phyloP scores from a whole-genome alignment of 805 yeast species.

The Kazachstania bromeliacearum region DNA sequence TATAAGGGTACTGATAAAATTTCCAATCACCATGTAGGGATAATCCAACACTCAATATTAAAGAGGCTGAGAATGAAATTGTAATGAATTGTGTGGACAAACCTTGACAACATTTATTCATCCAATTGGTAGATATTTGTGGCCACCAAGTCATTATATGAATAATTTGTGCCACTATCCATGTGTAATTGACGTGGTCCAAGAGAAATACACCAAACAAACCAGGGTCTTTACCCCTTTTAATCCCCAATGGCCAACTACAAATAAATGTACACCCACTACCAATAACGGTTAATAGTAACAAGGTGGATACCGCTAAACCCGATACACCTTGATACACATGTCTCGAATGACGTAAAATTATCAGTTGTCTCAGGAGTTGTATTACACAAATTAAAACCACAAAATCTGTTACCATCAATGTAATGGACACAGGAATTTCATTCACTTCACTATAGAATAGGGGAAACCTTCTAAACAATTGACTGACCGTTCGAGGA shows the following conservation, averaged over 20 bases:
- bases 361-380: conserved; percentile 21
- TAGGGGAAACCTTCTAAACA: conserved; percentile 30
- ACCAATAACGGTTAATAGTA: conserved; percentile 5
- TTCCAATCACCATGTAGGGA: neutral
- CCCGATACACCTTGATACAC: conserved; percentile 32
- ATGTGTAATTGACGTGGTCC: conserved; percentile 35
- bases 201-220: conserved; percentile 28
- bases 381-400: conserved; percentile 1
- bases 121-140: conserved; percentile 35
- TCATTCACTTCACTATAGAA: conserved; percentile 11
- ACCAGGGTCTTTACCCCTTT: conserved; percentile 11
- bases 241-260: conserved; percentile 3
- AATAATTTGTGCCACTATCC: conserved; percentile 29
- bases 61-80: conserved; percentile 4
- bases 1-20: conserved; percentile 19
- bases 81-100: conserved; percentile 20
- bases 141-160: conserved; percentile 30
- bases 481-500: conserved; percentile 18
- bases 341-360: conserved; percentile 28
- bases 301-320: conserved; percentile 6
- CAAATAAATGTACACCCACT: conserved; percentile 3
- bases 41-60: conserved; percentile 4
- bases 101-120: conserved; percentile 28
- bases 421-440: conserved; percentile 18
- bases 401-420: conserved; percentile 15